Evolutionary conservation across 139 green algal species (phyloP).

Genomic region (Zygnema cylindricum): DNA sequence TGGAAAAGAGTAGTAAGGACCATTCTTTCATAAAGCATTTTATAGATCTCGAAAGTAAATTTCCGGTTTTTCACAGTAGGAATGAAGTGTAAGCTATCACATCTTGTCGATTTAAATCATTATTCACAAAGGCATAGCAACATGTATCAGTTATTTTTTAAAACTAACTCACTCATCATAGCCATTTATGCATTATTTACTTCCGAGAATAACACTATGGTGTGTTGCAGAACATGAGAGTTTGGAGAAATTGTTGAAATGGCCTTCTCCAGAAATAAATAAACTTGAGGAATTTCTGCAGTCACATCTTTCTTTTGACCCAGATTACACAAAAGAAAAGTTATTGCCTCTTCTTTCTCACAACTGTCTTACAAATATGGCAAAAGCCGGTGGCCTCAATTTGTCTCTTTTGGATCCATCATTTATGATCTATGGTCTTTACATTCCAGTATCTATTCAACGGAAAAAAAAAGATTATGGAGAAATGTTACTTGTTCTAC

Average conservation of each 20-base stretch:
- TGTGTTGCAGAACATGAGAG: neutral
- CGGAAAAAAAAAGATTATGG: slow-evolving; percentile 13
- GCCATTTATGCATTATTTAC: neutral
- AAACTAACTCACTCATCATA: no score
- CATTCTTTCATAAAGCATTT: no score
- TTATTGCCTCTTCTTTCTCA: slow-evolving; percentile 6
- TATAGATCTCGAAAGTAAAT: no score
- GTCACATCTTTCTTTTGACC: neutral
- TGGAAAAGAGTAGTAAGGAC: no score
- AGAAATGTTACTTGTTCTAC: neutral
- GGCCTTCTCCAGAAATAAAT: neutral
- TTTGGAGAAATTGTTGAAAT: neutral
- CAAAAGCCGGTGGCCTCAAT: neutral
- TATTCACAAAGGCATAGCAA: no score
- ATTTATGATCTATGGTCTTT: neutral
- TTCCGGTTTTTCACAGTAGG: no score
- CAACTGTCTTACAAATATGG: slow-evolving; percentile 12
- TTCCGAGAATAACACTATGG: neutral
- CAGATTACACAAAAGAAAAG: neutral
- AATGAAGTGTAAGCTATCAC: no score
- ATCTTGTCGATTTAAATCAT: no score
- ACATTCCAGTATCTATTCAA: slow-evolving; percentile 5
- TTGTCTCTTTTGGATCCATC: neutral
- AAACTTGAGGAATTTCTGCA: slow-evolving; percentile 18
- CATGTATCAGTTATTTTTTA: no score